phyloP scores from a whole-genome alignment of 2,329 filamentous ascomycete genomes.

The Colletotrichum brevisporum region DNA sequence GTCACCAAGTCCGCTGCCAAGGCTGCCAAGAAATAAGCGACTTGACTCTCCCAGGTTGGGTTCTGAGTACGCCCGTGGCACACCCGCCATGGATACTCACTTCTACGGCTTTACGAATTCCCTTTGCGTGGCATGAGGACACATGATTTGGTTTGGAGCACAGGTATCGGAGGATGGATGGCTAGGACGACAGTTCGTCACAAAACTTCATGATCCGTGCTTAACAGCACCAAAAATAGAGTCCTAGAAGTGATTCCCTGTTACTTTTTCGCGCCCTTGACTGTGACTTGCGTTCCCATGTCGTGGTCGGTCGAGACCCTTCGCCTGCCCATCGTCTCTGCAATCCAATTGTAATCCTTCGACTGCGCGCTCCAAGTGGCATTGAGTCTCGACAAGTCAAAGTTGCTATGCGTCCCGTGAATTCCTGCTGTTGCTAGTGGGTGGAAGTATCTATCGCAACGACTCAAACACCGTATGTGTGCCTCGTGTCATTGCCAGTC shows the following conservation, averaged over 20 bases:
- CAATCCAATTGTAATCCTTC: too few species aligned
- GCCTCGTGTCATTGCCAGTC: too few species aligned
- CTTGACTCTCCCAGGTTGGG: constrained; percentile 40
- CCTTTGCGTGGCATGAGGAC: constrained; percentile 60
- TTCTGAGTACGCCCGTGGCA: constrained; percentile 32
- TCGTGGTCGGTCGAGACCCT: background rate
- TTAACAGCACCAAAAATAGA: constrained; percentile 64
- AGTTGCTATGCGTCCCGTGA: too few species aligned
- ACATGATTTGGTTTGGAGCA: constrained; percentile 57
- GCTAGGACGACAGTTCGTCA: constrained; percentile 54
- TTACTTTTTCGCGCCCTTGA: constrained; percentile 8
- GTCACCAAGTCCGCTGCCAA: constrained; percentile 81
- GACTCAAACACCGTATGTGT: too few species aligned
- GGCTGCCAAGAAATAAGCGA: constrained; percentile 80
- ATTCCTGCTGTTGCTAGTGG: too few species aligned
- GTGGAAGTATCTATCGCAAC: too few species aligned
- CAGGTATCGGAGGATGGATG: constrained; percentile 58
- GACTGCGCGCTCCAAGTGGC: too few species aligned
- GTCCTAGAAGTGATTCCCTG: constrained; percentile 50
- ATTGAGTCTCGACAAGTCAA: too few species aligned
- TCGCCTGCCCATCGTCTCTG: too few species aligned
- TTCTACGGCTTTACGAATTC: constrained; percentile 62
- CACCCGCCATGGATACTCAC: constrained; percentile 47
- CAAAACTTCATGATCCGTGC: constrained; percentile 60
- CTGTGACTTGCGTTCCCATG: background rate